Percentiles rank a stretch among this genome's conserved stretches.
Conservation (phyloP, 2,329 filamentous ascomycete genomes). For the Colletotrichum sp. region DNA sequence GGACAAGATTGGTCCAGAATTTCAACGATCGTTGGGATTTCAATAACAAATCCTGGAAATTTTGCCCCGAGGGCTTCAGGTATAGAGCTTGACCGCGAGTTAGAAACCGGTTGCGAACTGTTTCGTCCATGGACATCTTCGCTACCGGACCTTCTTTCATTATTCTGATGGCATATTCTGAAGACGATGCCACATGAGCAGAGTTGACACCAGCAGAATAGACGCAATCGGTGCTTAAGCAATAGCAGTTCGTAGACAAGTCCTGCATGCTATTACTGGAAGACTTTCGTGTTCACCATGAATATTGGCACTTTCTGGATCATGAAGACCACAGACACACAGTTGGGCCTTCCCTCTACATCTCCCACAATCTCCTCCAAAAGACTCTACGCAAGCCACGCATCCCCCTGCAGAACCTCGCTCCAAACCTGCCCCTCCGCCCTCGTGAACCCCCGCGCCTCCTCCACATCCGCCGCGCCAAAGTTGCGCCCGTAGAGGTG, state of each 20-base stretch:
- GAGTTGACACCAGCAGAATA: background rate
- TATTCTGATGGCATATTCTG: background rate
- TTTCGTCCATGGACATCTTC: background rate
- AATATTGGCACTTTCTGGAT: too few relatives aligned
- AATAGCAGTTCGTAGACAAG: background rate
- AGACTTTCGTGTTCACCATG: accelerated
- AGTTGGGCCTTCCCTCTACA: background rate
- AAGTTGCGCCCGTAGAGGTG: conserved; percentile 64
- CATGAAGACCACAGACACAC: too few relatives aligned
- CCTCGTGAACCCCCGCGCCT: conserved; percentile 50
- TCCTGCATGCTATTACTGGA: background rate
- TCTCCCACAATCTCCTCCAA: background rate
- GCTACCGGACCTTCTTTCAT: background rate
- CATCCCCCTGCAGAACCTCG: conserved; percentile 42
- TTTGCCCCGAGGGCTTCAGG: accelerated
- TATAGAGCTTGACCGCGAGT: background rate
- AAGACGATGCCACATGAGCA: background rate
- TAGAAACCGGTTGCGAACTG: accelerated
- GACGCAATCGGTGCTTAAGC: accelerated
- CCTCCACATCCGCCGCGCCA: conserved; percentile 56
- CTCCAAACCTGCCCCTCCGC: conserved; percentile 52
- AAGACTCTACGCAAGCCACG: conserved; percentile 39
- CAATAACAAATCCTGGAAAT: too few relatives aligned
- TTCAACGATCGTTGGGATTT: too few relatives aligned
- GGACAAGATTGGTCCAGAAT: too few relatives aligned